Percentiles rank a stretch among this genome's conserved stretches.
phyloP scores from a whole-genome alignment of 257 asterid species.

The Cinchona pubescens region DNA sequence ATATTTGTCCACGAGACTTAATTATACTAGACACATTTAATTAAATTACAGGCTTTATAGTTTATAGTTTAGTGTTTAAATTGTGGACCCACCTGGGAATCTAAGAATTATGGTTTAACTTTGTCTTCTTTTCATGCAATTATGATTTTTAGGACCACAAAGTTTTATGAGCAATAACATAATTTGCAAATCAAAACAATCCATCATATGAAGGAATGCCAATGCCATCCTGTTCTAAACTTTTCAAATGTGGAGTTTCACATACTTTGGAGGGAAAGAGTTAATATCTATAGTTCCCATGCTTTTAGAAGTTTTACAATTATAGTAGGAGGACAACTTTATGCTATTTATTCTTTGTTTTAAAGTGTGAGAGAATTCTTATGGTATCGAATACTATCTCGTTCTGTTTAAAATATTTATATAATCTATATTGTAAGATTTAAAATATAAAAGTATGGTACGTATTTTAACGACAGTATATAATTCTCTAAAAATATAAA shows the following conservation, averaged over 20 bases:
- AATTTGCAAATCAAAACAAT: conserved; percentile 16
- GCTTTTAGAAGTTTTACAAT: no score
- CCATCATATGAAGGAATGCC: background rate
- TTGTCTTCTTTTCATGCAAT: conserved; percentile 22
- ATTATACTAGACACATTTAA: background rate
- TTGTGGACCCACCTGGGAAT: conserved; percentile 4
- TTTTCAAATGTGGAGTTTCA: conserved; percentile 7
- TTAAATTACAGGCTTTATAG: background rate
- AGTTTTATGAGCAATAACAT: conserved; percentile 19
- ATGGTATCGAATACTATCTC: no score
- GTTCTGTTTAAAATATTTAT: no score
- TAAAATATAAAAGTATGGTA: no score
- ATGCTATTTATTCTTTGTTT: background rate
- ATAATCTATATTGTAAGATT: no score
- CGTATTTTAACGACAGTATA: no score
- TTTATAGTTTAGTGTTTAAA: background rate
- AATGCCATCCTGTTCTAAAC: background rate
- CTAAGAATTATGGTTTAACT: background rate
- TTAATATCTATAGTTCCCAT: background rate
- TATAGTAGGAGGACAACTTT: no score
- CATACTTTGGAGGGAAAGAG: conserved; percentile 17
- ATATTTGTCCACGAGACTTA: no score
- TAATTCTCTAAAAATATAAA: no score
- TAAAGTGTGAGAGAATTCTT: no score
- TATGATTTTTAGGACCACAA: conserved; percentile 11